Percentiles rank a stretch among this genome's conserved stretches.
phyloP scores from a whole-genome alignment of 2,329 filamentous ascomycete genomes.

The Atkinsonella hypoxylon region DNA sequence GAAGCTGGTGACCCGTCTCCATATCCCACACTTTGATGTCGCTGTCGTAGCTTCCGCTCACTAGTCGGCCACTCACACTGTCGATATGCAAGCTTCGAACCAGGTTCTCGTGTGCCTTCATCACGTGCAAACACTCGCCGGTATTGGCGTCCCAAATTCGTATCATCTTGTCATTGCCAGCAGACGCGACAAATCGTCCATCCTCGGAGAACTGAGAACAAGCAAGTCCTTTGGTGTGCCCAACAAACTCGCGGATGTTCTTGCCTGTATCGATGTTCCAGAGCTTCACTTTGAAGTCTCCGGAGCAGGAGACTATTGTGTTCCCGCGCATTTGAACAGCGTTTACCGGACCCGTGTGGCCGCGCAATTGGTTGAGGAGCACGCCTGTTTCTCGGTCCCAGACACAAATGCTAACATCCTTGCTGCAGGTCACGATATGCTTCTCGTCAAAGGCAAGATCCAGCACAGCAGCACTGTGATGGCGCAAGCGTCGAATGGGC shows the following conservation, averaged over 20 bases:
- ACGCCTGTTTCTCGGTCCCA: slow-evolving; percentile 77
- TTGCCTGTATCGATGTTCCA: slow-evolving; percentile 89
- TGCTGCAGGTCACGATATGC: slow-evolving; percentile 94
- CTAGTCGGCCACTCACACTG: slow-evolving; percentile 68
- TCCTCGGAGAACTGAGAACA: slow-evolving; percentile 96
- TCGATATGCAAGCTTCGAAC: slow-evolving; percentile 89
- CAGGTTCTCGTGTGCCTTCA: slow-evolving; percentile 72
- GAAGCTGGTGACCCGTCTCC: slow-evolving; percentile 61
- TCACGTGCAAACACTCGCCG: slow-evolving; percentile 68
- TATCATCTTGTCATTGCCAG: slow-evolving; percentile 90
- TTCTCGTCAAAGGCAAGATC: slow-evolving; percentile 88
- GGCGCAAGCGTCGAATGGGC: slow-evolving; percentile 64
- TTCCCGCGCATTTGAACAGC: slow-evolving; percentile 91
- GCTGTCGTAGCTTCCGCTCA: slow-evolving; percentile 89
- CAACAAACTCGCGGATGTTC: slow-evolving; percentile 79
- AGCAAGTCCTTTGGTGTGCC: slow-evolving; percentile 85
- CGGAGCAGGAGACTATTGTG: slow-evolving; percentile 83
- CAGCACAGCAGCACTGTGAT: slow-evolving; percentile 79
- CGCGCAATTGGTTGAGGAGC: slow-evolving; percentile 66
- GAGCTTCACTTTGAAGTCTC: slow-evolving; percentile 84
- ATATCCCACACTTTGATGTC: slow-evolving; percentile 93
- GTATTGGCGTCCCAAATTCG: slow-evolving; percentile 94
- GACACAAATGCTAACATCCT: slow-evolving; percentile 86
- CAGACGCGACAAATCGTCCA: slow-evolving; percentile 83
- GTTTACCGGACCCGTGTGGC: slow-evolving; percentile 88